These are phyloP conservation scores for Aspergillus incahuasiensis DNA, from an alignment of 495 filamentous ascomycete genomes.

Conservation along the genomic window DNA sequence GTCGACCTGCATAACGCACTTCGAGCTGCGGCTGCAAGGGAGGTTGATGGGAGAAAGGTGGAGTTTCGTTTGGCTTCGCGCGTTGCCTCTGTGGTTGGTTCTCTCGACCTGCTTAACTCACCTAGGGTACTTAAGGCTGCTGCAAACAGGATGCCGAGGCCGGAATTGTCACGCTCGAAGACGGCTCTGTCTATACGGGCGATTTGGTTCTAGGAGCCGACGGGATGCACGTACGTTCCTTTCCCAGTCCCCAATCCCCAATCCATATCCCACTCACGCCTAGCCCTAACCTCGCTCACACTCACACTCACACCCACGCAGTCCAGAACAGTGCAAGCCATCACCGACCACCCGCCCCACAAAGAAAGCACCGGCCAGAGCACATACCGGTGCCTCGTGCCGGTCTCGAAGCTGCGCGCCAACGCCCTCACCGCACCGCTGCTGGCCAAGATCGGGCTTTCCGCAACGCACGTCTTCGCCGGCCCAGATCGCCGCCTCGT, in stretches of 20 bases:
- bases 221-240: background rate
- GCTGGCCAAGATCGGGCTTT: background rate
- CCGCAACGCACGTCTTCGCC: background rate
- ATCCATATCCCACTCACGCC: too few species aligned
- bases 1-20: conserved; percentile 3
- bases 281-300: too few species aligned
- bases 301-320: background rate
- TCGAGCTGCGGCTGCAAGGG: background rate
- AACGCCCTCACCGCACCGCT: background rate
- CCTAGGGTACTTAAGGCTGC: too few species aligned
- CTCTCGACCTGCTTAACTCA: too few species aligned
- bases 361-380: background rate
- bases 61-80: background rate
- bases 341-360: conserved; percentile 1
- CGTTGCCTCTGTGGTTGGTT: background rate
- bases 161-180: background rate
- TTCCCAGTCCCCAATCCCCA: background rate
- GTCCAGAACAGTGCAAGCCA: background rate
- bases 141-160: background rate
- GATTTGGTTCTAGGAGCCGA: conserved; percentile 4
- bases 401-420: background rate
- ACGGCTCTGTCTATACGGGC: background rate
- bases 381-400: background rate
- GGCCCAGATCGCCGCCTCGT: background rate
- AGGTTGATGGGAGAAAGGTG: background rate